These are phyloP conservation scores for Colletotrichum limetticola DNA, from an alignment of 2,329 filamentous ascomycete genomes.

Conservation along the genomic window DNA sequence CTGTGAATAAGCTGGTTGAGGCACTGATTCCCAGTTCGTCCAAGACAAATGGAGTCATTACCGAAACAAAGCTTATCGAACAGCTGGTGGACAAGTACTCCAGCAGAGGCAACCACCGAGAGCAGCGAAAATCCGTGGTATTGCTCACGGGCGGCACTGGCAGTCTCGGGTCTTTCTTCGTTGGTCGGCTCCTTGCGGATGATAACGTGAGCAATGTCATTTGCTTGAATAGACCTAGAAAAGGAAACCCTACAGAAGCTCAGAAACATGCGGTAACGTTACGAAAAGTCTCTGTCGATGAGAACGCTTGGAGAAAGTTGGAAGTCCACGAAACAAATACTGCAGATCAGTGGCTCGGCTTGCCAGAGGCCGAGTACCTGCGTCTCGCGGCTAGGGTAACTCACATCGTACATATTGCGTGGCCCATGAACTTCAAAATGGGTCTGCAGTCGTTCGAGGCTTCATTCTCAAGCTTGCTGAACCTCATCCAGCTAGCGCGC, in stretches of 20 bases:
- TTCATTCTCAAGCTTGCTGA: slow-evolving; percentile 37
- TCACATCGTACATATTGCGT: slow-evolving; percentile 38
- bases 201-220: slow-evolving; percentile 22
- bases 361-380: slow-evolving; percentile 16
- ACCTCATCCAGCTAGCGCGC: slow-evolving; percentile 35
- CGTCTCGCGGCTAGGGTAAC: slow-evolving; percentile 35
- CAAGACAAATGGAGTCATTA: neutral
- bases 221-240: neutral
- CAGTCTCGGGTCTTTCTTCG: slow-evolving; percentile 35
- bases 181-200: slow-evolving; percentile 27
- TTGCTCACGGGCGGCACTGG: slow-evolving; percentile 38
- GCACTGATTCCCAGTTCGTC: slow-evolving; percentile 18
- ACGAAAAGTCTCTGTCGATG: too few species aligned
- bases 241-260: neutral
- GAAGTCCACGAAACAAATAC: too few species aligned
- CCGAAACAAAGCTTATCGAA: neutral
- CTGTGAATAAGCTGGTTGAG: slow-evolving; percentile 27
- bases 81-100: neutral
- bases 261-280: too few species aligned
- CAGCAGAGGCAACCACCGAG: neutral
- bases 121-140: slow-evolving; percentile 24
- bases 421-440: slow-evolving; percentile 41
- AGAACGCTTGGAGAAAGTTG: too few species aligned
- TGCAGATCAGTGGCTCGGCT: too few species aligned
- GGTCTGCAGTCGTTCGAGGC: slow-evolving; percentile 35